Evolutionary conservation across 2,329 filamentous ascomycete genomes (phyloP), one percentile per base, ranked within the genome.

Genomic region (Sporothrix inflata): DNA sequence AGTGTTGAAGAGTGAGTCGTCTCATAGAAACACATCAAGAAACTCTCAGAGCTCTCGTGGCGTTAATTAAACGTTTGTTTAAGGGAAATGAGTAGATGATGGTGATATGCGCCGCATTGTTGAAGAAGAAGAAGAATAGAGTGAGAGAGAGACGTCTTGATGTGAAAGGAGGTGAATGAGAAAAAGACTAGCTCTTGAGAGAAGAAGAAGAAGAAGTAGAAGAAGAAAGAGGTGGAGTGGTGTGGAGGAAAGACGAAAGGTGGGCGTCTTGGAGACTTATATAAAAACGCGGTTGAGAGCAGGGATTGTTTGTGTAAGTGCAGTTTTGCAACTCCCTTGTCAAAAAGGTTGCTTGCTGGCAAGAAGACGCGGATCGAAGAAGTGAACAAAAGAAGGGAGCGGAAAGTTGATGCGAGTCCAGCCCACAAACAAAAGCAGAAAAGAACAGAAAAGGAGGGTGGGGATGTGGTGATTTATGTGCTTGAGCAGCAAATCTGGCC

Each of bases 361-460:
- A 70, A 21, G 27, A 70, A 72, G 57, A 67, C 34, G 55, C 24
- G 57, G 55, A 40, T 4, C 3, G 42, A 45, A 30, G 30, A 21
- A 40, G 61, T n/a, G 12, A 60, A 30, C 1, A 30, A 57, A 68
- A 27, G 53, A 27, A 70, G 60, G 67, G 69, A 71, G n/a, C n/a
- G 30, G 53, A 60, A 45, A 73, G 12, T 72, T 49, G 60, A 75
- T 47, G 74, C 71, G 72, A 75, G 73, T 47, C 74, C 74, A 73
- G 73, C 74, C 71, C 74, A 74, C 74, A 65, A 65, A 65, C 60
- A 65, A 45, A 30, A 45, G 40, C 30, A 38, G 34, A 61, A 61
- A 40, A 61, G 57, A 65, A 24, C 19, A 57, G 53, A 65, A 40
- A 65, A 40, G 65, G 53, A 71, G 57, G 49, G 66, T 34, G 71